These are phyloP conservation scores for Rhinocladiella mackenziei DNA, from an alignment of 2,329 filamentous ascomycete genomes.

Conservation along the genomic window DNA sequence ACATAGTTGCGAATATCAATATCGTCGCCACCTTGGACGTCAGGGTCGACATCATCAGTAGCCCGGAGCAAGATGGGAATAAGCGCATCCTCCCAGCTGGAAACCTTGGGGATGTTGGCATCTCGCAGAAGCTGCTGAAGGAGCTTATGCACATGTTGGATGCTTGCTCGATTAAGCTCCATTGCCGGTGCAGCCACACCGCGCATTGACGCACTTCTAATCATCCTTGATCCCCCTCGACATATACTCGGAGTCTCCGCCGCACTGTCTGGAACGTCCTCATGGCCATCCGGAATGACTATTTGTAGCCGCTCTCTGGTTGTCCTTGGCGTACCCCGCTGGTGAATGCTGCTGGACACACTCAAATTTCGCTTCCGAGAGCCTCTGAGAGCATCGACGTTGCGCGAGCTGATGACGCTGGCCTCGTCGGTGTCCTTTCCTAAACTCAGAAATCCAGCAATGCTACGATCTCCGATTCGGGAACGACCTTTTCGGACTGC, in stretches of 20 bases:
- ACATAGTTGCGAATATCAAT: slow-evolving; percentile 98
- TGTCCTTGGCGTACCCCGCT: slow-evolving; percentile 66
- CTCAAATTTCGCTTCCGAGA: slow-evolving; percentile 77
- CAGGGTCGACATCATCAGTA: slow-evolving; percentile 89
- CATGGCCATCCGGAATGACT: slow-evolving; percentile 35
- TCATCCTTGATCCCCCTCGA: slow-evolving; percentile 50
- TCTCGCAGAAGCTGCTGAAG: slow-evolving; percentile 80
- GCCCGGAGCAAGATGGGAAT: slow-evolving; percentile 86
- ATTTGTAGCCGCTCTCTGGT: slow-evolving; percentile 54
- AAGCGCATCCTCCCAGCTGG: slow-evolving; percentile 83
- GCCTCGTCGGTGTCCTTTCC: slow-evolving; percentile 60
- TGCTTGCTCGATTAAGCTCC: slow-evolving; percentile 80
- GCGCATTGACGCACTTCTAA: slow-evolving; percentile 78
- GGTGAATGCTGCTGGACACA: slow-evolving; percentile 69
- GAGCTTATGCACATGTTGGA: slow-evolving; percentile 82
- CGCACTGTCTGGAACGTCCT: slow-evolving; percentile 37
- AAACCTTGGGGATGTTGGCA: slow-evolving; percentile 64
- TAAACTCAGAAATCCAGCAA: slow-evolving; percentile 65
- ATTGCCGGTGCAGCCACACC: slow-evolving; percentile 69
- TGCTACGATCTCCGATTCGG: slow-evolving; percentile 67
- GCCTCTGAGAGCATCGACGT: slow-evolving; percentile 58
- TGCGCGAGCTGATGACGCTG: slow-evolving; percentile 60
- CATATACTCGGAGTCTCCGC: slow-evolving; percentile 13
- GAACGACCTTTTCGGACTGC: slow-evolving; percentile 73
- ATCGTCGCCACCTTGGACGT: slow-evolving; percentile 83